These are phyloP conservation scores for Limonomyces culmigenus DNA, from an alignment of 1,284 basidiomycete genomes.

Conservation along the genomic window DNA sequence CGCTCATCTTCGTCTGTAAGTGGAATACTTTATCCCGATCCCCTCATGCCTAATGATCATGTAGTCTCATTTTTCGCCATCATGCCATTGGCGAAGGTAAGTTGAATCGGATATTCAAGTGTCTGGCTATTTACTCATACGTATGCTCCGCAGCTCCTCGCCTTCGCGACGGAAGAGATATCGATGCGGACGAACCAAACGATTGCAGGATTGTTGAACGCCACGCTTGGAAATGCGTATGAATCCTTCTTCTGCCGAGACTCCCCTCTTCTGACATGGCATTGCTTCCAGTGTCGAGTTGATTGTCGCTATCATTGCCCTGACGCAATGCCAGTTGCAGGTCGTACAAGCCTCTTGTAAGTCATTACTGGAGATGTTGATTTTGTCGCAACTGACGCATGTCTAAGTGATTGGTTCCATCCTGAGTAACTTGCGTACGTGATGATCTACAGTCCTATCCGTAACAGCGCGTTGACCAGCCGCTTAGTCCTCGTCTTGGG, in stretches of 20 bases:
- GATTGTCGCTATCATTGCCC: slow-evolving; percentile 70
- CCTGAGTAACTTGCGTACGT: slow-evolving; percentile 59
- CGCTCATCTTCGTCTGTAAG: slow-evolving; percentile 58
- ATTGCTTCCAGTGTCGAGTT: slow-evolving; percentile 45
- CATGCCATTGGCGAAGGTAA: slow-evolving; percentile 58
- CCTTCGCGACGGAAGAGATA: slow-evolving; percentile 78
- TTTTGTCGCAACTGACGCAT: neutral
- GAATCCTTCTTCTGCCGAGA: slow-evolving; percentile 13
- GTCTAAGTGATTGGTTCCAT: slow-evolving; percentile 60
- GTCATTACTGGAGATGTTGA: slow-evolving; percentile 14
- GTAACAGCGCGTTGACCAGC: slow-evolving; percentile 3
- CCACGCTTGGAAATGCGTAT: slow-evolving; percentile 72
- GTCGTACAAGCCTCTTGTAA: slow-evolving; percentile 73
- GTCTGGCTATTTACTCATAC: neutral
- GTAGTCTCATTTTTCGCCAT: slow-evolving; percentile 58
- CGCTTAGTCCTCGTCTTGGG: slow-evolving; percentile 61
- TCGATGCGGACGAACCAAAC: slow-evolving; percentile 76
- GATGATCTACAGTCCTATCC: slow-evolving; percentile 1
- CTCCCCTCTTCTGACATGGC: slow-evolving; percentile 1
- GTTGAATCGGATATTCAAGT: neutral
- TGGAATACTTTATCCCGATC: slow-evolving; percentile 6
- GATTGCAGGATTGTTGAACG: slow-evolving; percentile 72
- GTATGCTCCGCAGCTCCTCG: slow-evolving; percentile 38
- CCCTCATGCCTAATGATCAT: neutral
- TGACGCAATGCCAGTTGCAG: slow-evolving; percentile 63